Percentiles rank a stretch among this genome's conserved stretches.
These are phyloP conservation scores for Suillus fuscotomentosus DNA, from an alignment of 768 basidiomycete species.

Conservation along the genomic window DNA sequence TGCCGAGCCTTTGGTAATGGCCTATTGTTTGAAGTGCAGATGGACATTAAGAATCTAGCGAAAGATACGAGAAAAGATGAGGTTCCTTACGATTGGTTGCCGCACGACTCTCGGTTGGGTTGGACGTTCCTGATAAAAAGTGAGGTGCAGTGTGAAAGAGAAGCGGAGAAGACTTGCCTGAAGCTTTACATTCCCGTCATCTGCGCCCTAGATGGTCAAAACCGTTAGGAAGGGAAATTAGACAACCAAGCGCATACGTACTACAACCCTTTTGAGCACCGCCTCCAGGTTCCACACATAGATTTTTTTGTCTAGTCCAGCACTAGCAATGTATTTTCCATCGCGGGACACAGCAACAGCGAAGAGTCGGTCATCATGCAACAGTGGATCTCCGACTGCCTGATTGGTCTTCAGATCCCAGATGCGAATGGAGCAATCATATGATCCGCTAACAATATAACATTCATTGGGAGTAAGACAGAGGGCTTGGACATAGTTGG, in stretches of 20 bases:
- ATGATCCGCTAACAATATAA: not conserved
- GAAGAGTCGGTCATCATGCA: conserved; percentile 80
- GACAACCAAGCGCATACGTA: too few species aligned
- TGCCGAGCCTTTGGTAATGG: not conserved
- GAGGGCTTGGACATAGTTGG: not conserved
- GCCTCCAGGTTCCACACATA: conserved; percentile 76
- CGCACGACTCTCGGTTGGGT: not conserved
- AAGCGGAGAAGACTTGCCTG: not conserved
- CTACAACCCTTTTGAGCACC: not conserved
- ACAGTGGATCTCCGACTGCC: conserved; percentile 38
- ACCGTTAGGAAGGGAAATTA: too few species aligned
- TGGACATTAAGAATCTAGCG: too few species aligned
- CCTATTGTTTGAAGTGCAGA: not conserved
- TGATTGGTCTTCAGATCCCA: not conserved
- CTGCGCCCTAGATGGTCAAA: too few species aligned
- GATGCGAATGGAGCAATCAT: not conserved
- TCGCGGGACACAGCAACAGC: conserved; percentile 74
- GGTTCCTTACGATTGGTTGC: not conserved
- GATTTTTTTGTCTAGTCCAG: conserved; percentile 71
- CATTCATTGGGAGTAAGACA: not conserved
- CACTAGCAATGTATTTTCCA: conserved; percentile 77
- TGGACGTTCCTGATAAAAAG: too few species aligned
- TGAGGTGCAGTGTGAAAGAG: too few species aligned
- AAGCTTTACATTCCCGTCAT: not conserved
- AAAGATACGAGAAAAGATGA: not conserved